phyloP scores from a whole-genome alignment of 1,139 yeast species.

The Saccharomyces hybrid region DNA sequence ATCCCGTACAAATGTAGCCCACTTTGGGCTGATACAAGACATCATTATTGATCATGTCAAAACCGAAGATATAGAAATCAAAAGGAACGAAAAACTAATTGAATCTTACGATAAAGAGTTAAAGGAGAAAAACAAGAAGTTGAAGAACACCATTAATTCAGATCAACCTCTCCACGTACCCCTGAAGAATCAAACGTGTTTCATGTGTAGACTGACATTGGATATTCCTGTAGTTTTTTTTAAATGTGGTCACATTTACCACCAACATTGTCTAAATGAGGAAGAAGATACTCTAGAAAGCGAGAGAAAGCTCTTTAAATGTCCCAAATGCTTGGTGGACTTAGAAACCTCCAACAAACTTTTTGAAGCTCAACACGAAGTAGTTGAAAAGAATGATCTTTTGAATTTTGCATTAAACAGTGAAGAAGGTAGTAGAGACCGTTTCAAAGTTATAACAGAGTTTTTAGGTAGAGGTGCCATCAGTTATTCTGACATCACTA shows the following conservation, averaged over 20 bases:
- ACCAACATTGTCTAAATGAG: conserved; percentile 67
- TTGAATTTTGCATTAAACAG: conserved; percentile 54
- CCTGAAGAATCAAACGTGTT: conserved; percentile 63
- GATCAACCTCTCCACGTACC: conserved; percentile 44
- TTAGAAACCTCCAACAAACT: conserved; percentile 57
- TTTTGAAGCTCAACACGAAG: conserved; percentile 51
- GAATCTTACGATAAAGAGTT: conserved; percentile 66
- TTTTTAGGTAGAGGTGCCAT: conserved; percentile 84
- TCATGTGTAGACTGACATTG: conserved; percentile 58
- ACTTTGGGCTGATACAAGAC: conserved; percentile 66
- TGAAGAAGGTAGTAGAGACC: conserved; percentile 41
- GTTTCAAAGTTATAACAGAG: conserved; percentile 69
- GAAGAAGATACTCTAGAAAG: conserved; percentile 19
- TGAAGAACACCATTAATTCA: conserved; percentile 42
- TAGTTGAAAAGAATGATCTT: conserved; percentile 54
- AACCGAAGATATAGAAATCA: conserved; percentile 56
- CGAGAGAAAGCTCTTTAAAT: conserved; percentile 30
- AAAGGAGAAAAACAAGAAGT: conserved; percentile 42
- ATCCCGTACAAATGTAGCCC: conserved; percentile 55
- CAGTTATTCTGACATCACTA: conserved; percentile 35
- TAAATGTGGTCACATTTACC: conserved; percentile 81
- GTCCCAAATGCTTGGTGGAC: conserved; percentile 70
- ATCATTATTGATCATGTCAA: conserved; percentile 58
- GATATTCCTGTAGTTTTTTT: conserved; percentile 82
- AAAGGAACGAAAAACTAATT: conserved; percentile 58